Conservation (phyloP, 805 yeast species). For the Cyberlindnera misumaiensis region DNA sequence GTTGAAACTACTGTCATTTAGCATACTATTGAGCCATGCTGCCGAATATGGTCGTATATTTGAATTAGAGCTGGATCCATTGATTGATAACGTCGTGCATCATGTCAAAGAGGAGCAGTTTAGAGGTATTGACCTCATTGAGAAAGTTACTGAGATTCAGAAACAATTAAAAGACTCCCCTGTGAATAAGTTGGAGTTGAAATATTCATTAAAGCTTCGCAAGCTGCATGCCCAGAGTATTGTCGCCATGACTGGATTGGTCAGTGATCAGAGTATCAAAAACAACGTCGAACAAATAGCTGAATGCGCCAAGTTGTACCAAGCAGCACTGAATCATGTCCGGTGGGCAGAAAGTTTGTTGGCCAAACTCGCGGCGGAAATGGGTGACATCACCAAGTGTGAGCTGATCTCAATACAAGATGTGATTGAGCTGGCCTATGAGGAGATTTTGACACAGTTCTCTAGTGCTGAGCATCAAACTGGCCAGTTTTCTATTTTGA, state of each 20-base stretch:
- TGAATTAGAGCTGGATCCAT: neutral
- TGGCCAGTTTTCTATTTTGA: too few species aligned
- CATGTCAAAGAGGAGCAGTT: slow-evolving; percentile 10
- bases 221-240: neutral
- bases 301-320: neutral
- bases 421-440: too few species aligned
- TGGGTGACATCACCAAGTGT: too few species aligned
- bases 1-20: slow-evolving; percentile 3
- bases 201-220: neutral
- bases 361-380: too few species aligned
- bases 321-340: too few species aligned
- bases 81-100: slow-evolving; percentile 5
- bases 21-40: slow-evolving; percentile 1
- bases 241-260: neutral
- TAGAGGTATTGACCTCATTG: slow-evolving; percentile 2
- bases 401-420: too few species aligned
- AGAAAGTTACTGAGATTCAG: neutral
- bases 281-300: slow-evolving; percentile 1
- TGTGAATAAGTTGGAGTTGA: neutral
- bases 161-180: neutral
- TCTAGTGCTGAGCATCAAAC: too few species aligned
- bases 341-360: too few species aligned
- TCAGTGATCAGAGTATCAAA: slow-evolving; percentile 1
- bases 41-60: neutral
- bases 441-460: too few species aligned